Evolutionary conservation across 176 grass and related monocot species (phyloP).

Genomic region (Pontederia crassipes): DNA sequence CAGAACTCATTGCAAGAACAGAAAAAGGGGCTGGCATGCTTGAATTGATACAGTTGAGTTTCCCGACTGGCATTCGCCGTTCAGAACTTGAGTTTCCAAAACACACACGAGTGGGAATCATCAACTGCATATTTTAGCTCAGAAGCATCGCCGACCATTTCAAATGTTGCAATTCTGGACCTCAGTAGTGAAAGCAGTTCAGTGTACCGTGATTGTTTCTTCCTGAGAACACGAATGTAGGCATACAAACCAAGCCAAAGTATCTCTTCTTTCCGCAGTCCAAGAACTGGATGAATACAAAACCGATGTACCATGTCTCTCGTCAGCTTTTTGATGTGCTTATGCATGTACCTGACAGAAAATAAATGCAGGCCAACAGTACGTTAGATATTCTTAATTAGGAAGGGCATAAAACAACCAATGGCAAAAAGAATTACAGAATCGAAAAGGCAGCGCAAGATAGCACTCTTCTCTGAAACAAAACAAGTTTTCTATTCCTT

Average conservation of each 20-base stretch:
- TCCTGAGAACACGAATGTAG: conserved; percentile 49
- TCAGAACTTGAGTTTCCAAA: conserved; percentile 75
- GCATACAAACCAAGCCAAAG: conserved; percentile 68
- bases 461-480: too few species aligned
- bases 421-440: too few species aligned
- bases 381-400: too few species aligned
- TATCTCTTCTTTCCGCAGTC: conserved; percentile 41
- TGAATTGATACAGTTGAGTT: too few species aligned
- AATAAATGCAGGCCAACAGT: neutral
- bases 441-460: too few species aligned
- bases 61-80: too few species aligned
- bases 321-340: conserved; percentile 34
- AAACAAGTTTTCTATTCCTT: too few species aligned
- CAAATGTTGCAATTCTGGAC: conserved; percentile 27
- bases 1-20: too few species aligned
- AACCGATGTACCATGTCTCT: conserved; percentile 29
- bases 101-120: conserved; percentile 70
- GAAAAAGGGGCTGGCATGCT: too few species aligned
- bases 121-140: conserved; percentile 56
- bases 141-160: conserved; percentile 17
- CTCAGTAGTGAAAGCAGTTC: conserved; percentile 43
- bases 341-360: conserved; percentile 63
- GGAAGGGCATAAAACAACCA: too few species aligned
- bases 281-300: conserved; percentile 31
- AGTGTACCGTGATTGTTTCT: conserved; percentile 67